Conservation (phyloP, 352 stramenopile genomes). For the Globisporangium heterothallicum region DNA sequence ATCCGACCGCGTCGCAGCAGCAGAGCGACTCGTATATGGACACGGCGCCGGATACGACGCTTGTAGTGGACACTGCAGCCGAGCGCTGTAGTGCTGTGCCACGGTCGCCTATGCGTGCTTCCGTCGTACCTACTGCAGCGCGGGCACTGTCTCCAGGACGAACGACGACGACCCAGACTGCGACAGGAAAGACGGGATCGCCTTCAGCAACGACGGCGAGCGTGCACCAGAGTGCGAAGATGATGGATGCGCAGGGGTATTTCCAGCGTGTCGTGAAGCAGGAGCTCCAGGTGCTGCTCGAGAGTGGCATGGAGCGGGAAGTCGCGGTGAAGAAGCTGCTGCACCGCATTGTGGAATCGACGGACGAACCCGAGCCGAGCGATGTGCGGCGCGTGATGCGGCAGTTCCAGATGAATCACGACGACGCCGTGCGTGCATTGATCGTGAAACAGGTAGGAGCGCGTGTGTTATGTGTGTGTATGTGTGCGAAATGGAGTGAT, state of each 20-base stretch:
- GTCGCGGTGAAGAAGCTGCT: conserved; percentile 71
- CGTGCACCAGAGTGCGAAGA: conserved; percentile 37
- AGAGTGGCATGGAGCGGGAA: conserved; percentile 46
- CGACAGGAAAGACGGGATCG: neutral
- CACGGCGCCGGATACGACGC: neutral
- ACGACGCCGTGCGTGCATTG: conserved; percentile 75
- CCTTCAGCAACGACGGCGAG: neutral
- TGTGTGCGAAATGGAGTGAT: neutral
- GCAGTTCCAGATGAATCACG: conserved; percentile 84
- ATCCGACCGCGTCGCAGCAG: neutral
- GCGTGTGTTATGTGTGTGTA: neutral
- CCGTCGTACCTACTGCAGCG: neutral
- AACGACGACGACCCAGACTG: neutral
- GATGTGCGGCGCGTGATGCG: conserved; percentile 76
- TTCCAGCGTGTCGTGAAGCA: conserved; percentile 81
- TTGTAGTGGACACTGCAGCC: neutral
- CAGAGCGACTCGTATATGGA: conserved; percentile 14
- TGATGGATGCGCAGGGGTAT: conserved; percentile 58
- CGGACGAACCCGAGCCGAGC: conserved; percentile 43
- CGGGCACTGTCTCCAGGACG: neutral
- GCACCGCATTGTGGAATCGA: conserved; percentile 67
- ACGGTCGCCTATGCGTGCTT: neutral
- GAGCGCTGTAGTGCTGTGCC: neutral
- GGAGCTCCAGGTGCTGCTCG: conserved; percentile 66
- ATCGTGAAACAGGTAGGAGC: conserved; percentile 73